phyloP scores from a whole-genome alignment of 371 early-diverging fungal species.

The Mucor indicus region DNA sequence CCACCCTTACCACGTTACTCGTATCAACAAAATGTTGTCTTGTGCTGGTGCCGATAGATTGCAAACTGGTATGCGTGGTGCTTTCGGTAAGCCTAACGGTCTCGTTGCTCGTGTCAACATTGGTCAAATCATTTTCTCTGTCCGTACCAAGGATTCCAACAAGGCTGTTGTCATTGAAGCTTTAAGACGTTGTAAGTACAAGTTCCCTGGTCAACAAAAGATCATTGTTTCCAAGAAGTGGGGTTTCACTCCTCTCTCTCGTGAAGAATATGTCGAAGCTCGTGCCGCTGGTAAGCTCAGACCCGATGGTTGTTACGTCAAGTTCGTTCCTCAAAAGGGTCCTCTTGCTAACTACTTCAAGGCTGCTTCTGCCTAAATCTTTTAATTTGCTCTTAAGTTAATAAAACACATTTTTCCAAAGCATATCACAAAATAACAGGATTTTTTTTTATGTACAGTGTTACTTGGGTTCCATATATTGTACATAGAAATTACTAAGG shows the following conservation, averaged over 20 bases:
- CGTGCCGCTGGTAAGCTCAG: slow-evolving; percentile 81
- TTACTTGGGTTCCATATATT: too few relatives aligned
- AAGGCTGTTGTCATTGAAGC: slow-evolving; percentile 96
- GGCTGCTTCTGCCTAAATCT: slow-evolving; percentile 30
- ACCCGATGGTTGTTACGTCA: slow-evolving; percentile 97
- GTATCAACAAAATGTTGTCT: slow-evolving; percentile 99
- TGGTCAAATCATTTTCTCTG: slow-evolving; percentile 97
- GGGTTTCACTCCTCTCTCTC: slow-evolving; percentile 99
- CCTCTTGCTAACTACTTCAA: slow-evolving; percentile 67
- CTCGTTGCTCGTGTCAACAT: slow-evolving; percentile 99
- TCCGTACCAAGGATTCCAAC: slow-evolving; percentile 98
- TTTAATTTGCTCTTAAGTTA: not conserved
- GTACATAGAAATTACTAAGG: too few relatives aligned
- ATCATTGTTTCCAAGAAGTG: slow-evolving; percentile 99
- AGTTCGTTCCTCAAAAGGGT: slow-evolving; percentile 92
- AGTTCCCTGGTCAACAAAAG: slow-evolving; percentile 99
- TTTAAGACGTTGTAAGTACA: slow-evolving; percentile 96
- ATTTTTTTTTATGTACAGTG: too few relatives aligned
- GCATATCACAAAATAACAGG: too few relatives aligned
- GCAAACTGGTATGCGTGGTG: slow-evolving; percentile 99
- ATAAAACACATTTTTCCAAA: too few relatives aligned
- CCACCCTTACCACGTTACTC: slow-evolving; percentile 99
- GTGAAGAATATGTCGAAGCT: slow-evolving; percentile 88
- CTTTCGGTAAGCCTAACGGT: slow-evolving; percentile 99
- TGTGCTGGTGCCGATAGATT: slow-evolving; percentile 99